Conservation (phyloP, 1,284 basidiomycete genomes). For the Trichosporon inkin region DNA sequence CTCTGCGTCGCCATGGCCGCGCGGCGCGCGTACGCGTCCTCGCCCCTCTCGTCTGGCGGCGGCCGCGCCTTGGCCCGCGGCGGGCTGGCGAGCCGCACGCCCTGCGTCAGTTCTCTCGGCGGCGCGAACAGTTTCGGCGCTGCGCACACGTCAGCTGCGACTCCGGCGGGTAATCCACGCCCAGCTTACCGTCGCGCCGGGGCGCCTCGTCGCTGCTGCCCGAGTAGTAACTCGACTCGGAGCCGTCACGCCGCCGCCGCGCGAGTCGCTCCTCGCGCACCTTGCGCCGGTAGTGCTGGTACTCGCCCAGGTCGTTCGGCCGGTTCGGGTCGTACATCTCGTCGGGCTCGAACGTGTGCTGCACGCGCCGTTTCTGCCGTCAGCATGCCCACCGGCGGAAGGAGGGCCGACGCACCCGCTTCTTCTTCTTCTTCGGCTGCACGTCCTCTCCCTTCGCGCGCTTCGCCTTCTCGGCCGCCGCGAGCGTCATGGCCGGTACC, state of each 20-base stretch:
- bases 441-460: conserved; percentile 23
- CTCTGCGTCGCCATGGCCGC: conserved; percentile 26
- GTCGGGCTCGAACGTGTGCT: conserved; percentile 45
- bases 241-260: conserved; percentile 29
- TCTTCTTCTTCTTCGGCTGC: conserved; percentile 40
- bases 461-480: conserved; percentile 22
- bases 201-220: conserved; percentile 47
- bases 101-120: conserved; percentile 30
- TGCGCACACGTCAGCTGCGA: conserved; percentile 4
- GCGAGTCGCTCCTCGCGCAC: conserved; percentile 36
- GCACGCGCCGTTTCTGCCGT: conserved; percentile 20
- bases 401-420: conserved; percentile 38
- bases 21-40: conserved; percentile 34
- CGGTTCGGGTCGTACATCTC: conserved; percentile 49
- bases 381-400: no score
- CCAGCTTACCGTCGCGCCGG: conserved; percentile 42
- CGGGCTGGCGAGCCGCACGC: background rate
- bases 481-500: conserved; percentile 47
- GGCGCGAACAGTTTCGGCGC: conserved; percentile 48
- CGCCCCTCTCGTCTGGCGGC: conserved; percentile 9
- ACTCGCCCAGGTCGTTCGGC: conserved; percentile 50
- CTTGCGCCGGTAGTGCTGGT: conserved; percentile 42
- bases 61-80: background rate
- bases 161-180: no score
- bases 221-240: conserved; percentile 37